Base-by-base conservation (phyloP, 495 filamentous ascomycete genomes). In the Podospora comata region DNA sequence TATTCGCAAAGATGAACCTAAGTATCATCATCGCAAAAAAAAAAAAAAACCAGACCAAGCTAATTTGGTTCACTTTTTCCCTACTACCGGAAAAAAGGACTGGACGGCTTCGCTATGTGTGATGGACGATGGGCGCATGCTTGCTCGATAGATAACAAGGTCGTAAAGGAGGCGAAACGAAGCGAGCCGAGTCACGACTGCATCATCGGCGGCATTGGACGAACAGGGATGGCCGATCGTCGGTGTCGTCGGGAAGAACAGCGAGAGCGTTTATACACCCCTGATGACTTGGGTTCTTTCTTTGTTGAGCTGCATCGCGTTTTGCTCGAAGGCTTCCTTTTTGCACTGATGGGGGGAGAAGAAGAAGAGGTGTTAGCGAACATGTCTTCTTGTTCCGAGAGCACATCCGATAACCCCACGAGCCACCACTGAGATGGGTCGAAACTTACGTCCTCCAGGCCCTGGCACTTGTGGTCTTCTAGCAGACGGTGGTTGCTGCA, bases 401-500 rank as follows among this genome's bases (percentile, higher is more conserved):
- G 75, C 61, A 79, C 76, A 39, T 77, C 80, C 64, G 73, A 73
- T 44, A 85, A 74, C 53, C 83, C 83, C 54, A 82, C 79, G 6
- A 84, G 78, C 83, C 83, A 86, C 83, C 84, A 86, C 18, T 26
- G 55, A 30, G 48, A 65, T 60, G 64, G 28, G 62, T 67, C 64
- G 28, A 61, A 70, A 84, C 86, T 83, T 81, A 88, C 86, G 80
- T 97, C 90, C 81, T 98, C 96, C 68, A 99, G 82, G n/a, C 93
- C 93, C 67, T 84, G 87, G 81, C 95, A 99, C 76, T 91, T 90
- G 81, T 99, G 95, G 68, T 92, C 90, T 80, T 99, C 95, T 60
- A 98, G 79, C 79, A 98, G 87, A 18, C 95, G 85, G 82, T 99
- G 95, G 82, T 92, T 93, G 64, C 90, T 92, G 82, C 95, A 99